These are phyloP conservation scores for Talaromyces sp. DNA, from an alignment of 2,329 filamentous ascomycete genomes.

Conservation along the genomic window DNA sequence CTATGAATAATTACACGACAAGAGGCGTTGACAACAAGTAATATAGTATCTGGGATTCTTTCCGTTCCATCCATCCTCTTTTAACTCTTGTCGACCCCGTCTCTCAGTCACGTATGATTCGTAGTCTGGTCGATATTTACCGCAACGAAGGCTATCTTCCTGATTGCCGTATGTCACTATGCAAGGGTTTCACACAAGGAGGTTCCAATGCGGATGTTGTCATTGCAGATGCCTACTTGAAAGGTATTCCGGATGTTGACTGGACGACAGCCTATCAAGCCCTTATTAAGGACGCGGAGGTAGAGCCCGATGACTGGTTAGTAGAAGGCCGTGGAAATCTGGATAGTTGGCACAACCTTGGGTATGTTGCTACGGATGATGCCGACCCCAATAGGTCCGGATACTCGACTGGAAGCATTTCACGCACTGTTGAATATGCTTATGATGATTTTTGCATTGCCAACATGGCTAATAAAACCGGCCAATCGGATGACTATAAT, in stretches of 20 bases:
- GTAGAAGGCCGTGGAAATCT: constrained; percentile 66
- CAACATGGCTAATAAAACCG: constrained; percentile 55
- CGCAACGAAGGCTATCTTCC: constrained; percentile 65
- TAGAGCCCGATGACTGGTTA: constrained; percentile 65
- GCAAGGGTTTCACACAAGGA: constrained; percentile 68
- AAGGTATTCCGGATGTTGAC: constrained; percentile 60
- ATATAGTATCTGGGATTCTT: constrained; percentile 62
- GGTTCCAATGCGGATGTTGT: constrained; percentile 69
- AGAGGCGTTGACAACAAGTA: too few relatives aligned
- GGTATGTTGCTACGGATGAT: constrained; percentile 67
- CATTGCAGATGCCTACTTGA: constrained; percentile 62
- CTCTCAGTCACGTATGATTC: constrained; percentile 61
- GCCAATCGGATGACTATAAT: constrained; percentile 49
- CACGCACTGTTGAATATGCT: constrained; percentile 69
- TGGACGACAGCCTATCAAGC: constrained; percentile 67
- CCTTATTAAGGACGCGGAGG: constrained; percentile 66
- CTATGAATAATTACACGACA: neutral
- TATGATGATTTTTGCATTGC: constrained; percentile 71
- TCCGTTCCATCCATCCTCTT: constrained; percentile 63
- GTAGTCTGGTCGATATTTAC: constrained; percentile 68
- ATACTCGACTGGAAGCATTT: constrained; percentile 64
- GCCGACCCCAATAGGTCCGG: constrained; percentile 63
- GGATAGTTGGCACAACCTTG: constrained; percentile 63
- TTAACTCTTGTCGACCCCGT: constrained; percentile 62
- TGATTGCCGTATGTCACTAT: constrained; percentile 71